A percentile compares a stretch with the other conserved stretches of the same genome.
Conservation (phyloP, 352 stramenopile genomes). For the Phytophthora tubulina region DNA sequence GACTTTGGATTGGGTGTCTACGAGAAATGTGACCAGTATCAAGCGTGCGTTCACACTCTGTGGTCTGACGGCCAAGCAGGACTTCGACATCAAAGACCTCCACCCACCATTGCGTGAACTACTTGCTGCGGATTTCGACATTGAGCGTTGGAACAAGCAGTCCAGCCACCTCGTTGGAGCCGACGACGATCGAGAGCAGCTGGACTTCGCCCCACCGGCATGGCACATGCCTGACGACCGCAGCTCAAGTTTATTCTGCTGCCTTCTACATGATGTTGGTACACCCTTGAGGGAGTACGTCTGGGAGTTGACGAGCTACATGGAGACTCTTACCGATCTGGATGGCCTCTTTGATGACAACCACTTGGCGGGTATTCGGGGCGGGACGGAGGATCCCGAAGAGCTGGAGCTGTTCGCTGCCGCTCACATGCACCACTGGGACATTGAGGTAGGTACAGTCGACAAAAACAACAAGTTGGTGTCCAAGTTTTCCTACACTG, state of each 20-base stretch:
- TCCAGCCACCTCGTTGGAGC: neutral
- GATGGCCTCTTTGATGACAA: slow-evolving; percentile 4
- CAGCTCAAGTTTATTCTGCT: slow-evolving; percentile 5
- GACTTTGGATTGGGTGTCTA: slow-evolving; percentile 4
- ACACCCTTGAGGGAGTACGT: neutral
- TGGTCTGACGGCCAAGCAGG: neutral
- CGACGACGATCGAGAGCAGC: neutral
- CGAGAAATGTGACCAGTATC: neutral
- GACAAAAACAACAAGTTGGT: slow-evolving; percentile 14
- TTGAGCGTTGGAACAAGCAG: neutral
- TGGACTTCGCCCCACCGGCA: neutral
- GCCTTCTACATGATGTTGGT: neutral
- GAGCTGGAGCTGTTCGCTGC: slow-evolving; percentile 15
- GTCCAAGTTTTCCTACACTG: slow-evolving; percentile 14
- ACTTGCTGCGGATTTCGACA: neutral
- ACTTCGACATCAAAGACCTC: neutral
- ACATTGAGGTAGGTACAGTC: slow-evolving; percentile 19
- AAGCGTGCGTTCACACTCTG: neutral
- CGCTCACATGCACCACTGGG: slow-evolving; percentile 12
- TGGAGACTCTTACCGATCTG: neutral
- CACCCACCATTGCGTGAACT: slow-evolving; percentile 2
- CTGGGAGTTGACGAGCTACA: slow-evolving; percentile 1
- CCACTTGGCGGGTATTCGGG: slow-evolving; percentile 5
- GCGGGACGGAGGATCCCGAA: neutral
- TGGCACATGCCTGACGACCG: slow-evolving; percentile 8